A percentile compares a stretch with the other conserved stretches of the same genome.
Evolutionary conservation across 495 filamentous ascomycete species (phyloP).

Genomic region (Astrothelium subdiscretum): DNA sequence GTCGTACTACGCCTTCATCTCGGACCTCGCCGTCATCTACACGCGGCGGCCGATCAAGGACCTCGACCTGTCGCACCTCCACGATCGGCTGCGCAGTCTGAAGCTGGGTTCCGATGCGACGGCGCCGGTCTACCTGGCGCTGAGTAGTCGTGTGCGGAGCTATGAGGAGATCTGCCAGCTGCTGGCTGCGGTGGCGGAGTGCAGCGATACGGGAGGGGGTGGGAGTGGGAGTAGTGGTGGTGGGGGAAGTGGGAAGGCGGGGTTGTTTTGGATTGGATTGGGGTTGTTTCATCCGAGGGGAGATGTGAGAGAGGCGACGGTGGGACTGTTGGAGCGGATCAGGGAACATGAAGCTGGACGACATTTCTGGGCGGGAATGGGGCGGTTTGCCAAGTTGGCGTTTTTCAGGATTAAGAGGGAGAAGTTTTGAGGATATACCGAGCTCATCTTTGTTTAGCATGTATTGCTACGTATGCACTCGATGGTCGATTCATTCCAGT

Average conservation of each 20-base stretch:
- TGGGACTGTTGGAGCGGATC: slow-evolving; percentile 72
- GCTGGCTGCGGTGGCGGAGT: slow-evolving; percentile 4
- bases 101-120: slow-evolving; percentile 55
- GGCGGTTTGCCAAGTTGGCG: slow-evolving; percentile 75
- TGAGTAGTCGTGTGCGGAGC: slow-evolving; percentile 61
- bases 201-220: background rate
- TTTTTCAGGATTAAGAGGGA: slow-evolving; percentile 33
- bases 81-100: slow-evolving; percentile 73
- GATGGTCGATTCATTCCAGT: no score
- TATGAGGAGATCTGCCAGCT: slow-evolving; percentile 17
- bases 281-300: slow-evolving; percentile 85
- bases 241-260: slow-evolving; percentile 22
- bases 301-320: slow-evolving; percentile 65
- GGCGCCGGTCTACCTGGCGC: slow-evolving; percentile 67
- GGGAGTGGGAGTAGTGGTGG: background rate
- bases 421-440: background rate
- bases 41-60: slow-evolving; percentile 63
- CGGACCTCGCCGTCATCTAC: slow-evolving; percentile 58
- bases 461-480: no score
- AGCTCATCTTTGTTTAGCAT: no score
- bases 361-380: slow-evolving; percentile 83
- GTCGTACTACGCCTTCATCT: slow-evolving; percentile 89
- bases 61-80: slow-evolving; percentile 80
- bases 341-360: slow-evolving; percentile 77
- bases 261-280: slow-evolving; percentile 82